Evolutionary conservation across 306 rosid genomes (phyloP), one percentile per base, ranked within the genome.

Genomic region (Inga leiocalycina): DNA sequence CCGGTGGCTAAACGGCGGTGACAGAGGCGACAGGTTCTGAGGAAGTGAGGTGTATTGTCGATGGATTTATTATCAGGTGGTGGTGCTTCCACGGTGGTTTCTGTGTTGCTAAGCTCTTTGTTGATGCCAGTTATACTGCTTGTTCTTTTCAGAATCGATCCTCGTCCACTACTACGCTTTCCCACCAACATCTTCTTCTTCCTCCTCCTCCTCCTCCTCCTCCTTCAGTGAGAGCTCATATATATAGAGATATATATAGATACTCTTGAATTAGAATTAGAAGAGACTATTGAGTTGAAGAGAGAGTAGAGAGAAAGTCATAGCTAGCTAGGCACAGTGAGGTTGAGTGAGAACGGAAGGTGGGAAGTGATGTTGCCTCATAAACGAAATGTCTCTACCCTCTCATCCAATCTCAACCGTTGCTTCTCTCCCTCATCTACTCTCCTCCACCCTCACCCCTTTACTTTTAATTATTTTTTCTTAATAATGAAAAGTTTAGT

Each of bases 21-120:
- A 51, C 98, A 95, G 81, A 91, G 92, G 78, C 91, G 86, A 49
- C 98, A 95, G 51, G 86, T 88, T 20, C 87, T 90, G 51, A 95
- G 97, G 71, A 93, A 95, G 88, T 81, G 91, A 79, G 89, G 49
- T 10, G 94, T 57, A n/a, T 27, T 83, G 45, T 89, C 86, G 15
- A 80, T 64, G 37, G 41, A 10, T 5, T 57, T n/a, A n/a, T 52
- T 49, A 49, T 49, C 54, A 8, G 62, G 20, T n/a, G 32, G 5
- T 3, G 34, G 20, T 7, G 12, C 69, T 69, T 89, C 82, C 34
- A 61, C 44, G 5, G 44, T 32, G 5, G 62, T 32, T 73, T 88
- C 90, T 43, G 49, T 72, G 43, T 32, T 15, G 71, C 4, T 7
- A 14, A 32, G 9, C 4, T 91, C 94, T 2, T 81, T 56, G 62